Evolutionary conservation across 2,329 filamentous ascomycete species (phyloP).

Genomic region (Cytospora mali): DNA sequence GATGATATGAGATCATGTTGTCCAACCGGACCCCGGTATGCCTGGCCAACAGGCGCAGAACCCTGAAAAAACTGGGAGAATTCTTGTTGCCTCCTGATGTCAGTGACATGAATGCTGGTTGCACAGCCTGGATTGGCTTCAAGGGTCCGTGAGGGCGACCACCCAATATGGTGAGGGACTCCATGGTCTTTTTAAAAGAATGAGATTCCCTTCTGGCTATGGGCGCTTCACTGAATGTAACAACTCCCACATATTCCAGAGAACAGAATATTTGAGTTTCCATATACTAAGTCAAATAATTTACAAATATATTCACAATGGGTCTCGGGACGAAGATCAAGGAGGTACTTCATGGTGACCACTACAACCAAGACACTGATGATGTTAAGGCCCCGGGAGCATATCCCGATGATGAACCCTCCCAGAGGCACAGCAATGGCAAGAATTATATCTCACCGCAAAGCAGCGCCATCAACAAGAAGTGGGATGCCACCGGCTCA

Average conservation of each 20-base stretch:
- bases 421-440: slow-evolving; percentile 27
- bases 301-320: slow-evolving; percentile 26
- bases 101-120: not conserved
- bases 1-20: slow-evolving; percentile 16
- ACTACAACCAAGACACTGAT: slow-evolving; percentile 20
- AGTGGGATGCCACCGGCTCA: slow-evolving; percentile 7
- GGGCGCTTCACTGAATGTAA: not conserved
- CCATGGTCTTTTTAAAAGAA: not conserved
- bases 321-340: slow-evolving; percentile 34
- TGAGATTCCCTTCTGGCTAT: not conserved
- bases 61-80: not conserved
- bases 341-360: slow-evolving; percentile 32
- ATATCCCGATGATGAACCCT: slow-evolving; percentile 28
- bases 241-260: not conserved
- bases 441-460: slow-evolving; percentile 22
- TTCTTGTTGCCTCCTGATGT: slow-evolving; percentile 9
- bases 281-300: not conserved
- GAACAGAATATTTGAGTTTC: not conserved
- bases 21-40: not conserved
- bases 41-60: too few relatives aligned
- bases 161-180: not conserved
- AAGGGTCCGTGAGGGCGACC: not conserved
- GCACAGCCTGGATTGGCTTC: not conserved
- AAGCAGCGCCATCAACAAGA: slow-evolving; percentile 16
- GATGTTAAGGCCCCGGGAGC: slow-evolving; percentile 27